Evolutionary conservation across 129 eudicot species (phyloP).

Genomic region (Saussurea involucrata): DNA sequence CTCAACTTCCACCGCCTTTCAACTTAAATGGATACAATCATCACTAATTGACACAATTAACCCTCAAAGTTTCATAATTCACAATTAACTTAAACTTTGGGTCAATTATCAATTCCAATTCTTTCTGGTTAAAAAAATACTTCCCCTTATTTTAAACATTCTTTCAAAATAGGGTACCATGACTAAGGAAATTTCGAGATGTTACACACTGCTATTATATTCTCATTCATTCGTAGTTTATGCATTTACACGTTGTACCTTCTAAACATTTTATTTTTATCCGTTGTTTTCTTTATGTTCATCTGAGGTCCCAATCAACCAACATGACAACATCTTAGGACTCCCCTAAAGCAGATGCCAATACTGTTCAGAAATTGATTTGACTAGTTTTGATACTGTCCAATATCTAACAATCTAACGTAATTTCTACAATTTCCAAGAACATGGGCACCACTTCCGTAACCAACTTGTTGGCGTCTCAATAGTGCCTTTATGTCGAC

Average conservation of each 20-base stretch:
- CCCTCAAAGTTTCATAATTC: too few relatives aligned
- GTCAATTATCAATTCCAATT: too few relatives aligned
- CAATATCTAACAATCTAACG: not conserved
- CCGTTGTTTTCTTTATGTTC: not conserved
- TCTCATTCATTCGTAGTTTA: not conserved
- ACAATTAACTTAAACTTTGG: too few relatives aligned
- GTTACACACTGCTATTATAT: not conserved
- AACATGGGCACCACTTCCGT: not conserved
- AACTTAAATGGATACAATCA: too few relatives aligned
- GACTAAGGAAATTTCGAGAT: too few relatives aligned
- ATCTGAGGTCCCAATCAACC: not conserved
- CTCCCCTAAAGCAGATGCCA: not conserved
- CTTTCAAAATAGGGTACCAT: too few relatives aligned
- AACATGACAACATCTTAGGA: not conserved
- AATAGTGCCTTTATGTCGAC: not conserved
- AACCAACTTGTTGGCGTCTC: not conserved
- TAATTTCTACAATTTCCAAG: not conserved
- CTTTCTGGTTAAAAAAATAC: too few relatives aligned
- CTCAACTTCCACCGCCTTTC: too few relatives aligned
- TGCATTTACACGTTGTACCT: not conserved
- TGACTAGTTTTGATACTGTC: not conserved
- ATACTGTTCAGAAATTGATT: not conserved
- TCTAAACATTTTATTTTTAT: not conserved
- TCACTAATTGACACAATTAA: too few relatives aligned
- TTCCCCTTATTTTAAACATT: too few relatives aligned